phyloP scores from a whole-genome alignment of 2,329 filamentous ascomycete species.

The Claviceps sorghi region DNA sequence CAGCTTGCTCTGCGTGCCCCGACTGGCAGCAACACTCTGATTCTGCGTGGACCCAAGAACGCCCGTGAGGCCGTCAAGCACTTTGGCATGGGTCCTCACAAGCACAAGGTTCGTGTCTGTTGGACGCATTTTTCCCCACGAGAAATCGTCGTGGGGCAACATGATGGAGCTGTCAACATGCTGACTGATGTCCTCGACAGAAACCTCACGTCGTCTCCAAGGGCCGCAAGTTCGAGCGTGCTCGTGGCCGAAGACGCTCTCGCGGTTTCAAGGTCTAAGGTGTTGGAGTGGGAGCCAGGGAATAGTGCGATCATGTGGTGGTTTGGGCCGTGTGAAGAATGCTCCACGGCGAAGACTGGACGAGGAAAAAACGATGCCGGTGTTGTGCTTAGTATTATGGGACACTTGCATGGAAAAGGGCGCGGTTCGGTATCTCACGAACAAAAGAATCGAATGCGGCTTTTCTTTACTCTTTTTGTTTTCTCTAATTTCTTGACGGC shows the following conservation, averaged over 20 bases:
- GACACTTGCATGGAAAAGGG: constrained; percentile 22
- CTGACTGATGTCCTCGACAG: constrained; percentile 28
- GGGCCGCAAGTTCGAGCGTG: constrained; percentile 98
- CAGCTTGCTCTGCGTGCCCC: constrained; percentile 92
- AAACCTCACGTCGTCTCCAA: constrained; percentile 97
- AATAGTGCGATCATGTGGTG: constrained; percentile 1
- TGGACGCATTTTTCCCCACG: not conserved
- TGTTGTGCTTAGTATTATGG: constrained; percentile 18
- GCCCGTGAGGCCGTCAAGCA: constrained; percentile 95
- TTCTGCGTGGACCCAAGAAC: constrained; percentile 98
- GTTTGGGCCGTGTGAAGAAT: constrained; percentile 1
- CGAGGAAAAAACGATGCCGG: constrained; percentile 15
- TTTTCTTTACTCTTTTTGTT: constrained; percentile 12
- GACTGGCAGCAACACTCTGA: constrained; percentile 91
- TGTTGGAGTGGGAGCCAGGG: constrained; percentile 12
- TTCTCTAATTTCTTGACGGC: constrained; percentile 8
- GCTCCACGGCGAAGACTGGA: constrained; percentile 6
- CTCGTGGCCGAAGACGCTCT: constrained; percentile 96
- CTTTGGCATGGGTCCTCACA: constrained; percentile 97
- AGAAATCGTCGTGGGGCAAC: not conserved
- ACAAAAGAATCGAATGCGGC: no score
- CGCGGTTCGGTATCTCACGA: no score
- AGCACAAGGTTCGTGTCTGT: constrained; percentile 61
- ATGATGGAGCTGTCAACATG: no score
- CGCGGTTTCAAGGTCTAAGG: constrained; percentile 99